Evolutionary conservation across 306 rosid species (phyloP), one percentile per base, ranked within the genome.

Genomic region (Medicago arabica): DNA sequence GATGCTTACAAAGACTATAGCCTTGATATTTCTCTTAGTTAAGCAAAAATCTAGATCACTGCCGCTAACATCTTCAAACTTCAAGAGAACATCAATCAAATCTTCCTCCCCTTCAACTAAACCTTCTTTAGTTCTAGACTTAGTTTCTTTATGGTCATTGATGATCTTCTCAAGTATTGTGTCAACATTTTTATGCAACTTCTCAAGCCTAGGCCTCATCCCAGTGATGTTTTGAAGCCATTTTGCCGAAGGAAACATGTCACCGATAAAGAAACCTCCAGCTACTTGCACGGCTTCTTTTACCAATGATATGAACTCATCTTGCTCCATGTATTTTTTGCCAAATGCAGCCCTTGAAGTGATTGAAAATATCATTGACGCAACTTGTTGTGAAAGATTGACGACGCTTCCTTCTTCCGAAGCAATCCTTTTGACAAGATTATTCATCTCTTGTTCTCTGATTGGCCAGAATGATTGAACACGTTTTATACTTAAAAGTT

Each of bases 401-500:
- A 23, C 1, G 2, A 21, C n/a, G 11, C 36, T 1, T 21, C 63
- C 63, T 57, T 57, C 63, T 10, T 57, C 23, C 0, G 44, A 34
- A 14, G n/a, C 38, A 38, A 76, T 28, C 0, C 14, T 61, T 61
- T 6, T 14, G 1, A 60, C 0, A 3, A 60, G 41, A 31, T 16
- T 5, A 8, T 8, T 14, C 2, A 31, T 31, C 19, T 61, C 67
- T 14, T 31, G 15, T 18, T 61, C 67, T 61, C 67, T 61, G 7
- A 39, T 3, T 21, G 74, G 54, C 34, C n/a, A 21, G 5, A 47
- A 10, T 1, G 66, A 51, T 38, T 18, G 28, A 2, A 75, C 81
- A 1, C 88, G 28, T 23, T 43, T 76, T 3, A 76, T 0, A 17
- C 69, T 78, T 16, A 81, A 60, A 9, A 78, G 74, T 59, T 78